These are phyloP conservation scores for Picochlorum sp. DNA, from an alignment of 139 green algal species.

Conservation along the genomic window DNA sequence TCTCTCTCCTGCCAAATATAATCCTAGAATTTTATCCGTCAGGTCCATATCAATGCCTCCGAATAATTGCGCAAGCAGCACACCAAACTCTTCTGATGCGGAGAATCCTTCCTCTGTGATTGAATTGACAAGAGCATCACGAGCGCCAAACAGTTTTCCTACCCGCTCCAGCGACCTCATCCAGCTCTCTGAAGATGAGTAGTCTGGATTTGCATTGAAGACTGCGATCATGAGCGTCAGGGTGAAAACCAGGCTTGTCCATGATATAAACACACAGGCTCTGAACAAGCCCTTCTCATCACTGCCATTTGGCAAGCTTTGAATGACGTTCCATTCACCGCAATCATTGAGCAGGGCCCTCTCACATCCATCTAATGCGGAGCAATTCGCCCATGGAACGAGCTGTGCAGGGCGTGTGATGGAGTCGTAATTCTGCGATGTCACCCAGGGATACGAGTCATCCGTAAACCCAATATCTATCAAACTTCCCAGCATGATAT, in stretches of 20 bases:
- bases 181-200: constrained; percentile 19
- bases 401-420: neutral
- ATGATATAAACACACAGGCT: neutral
- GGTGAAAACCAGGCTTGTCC: constrained; percentile 10
- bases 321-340: neutral
- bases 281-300: neutral
- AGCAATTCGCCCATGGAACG: neutral
- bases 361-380: neutral
- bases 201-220: constrained; percentile 27
- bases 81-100: constrained; percentile 16
- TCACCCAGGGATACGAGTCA: too few species aligned
- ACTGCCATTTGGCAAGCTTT: neutral
- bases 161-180: neutral
- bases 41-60: constrained; percentile 29
- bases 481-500: neutral
- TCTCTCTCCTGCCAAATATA: constrained; percentile 18
- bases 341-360: neutral
- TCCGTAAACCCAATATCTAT: too few species aligned
- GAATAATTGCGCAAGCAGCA: constrained; percentile 20
- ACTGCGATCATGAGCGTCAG: neutral
- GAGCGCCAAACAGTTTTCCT: neutral
- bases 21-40: constrained; percentile 21
- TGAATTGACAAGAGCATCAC: neutral
- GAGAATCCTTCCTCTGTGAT: neutral
- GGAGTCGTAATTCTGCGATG: neutral